Conservation (phyloP, 768 basidiomycete species). For the Arthromyces matolae region DNA sequence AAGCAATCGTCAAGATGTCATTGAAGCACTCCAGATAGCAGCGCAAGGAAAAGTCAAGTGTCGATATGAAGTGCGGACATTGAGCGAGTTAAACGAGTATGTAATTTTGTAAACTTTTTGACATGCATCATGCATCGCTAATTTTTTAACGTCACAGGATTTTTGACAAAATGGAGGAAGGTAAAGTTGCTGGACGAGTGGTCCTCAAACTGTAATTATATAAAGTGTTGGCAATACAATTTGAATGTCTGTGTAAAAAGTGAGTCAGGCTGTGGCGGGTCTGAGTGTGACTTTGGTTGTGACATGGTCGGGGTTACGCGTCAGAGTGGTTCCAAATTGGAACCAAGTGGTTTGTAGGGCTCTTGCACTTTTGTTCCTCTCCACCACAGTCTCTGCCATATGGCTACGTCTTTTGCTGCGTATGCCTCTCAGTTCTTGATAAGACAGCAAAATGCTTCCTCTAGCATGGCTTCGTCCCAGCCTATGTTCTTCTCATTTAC, state of each 20-base stretch:
- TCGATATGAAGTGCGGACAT: slow-evolving; percentile 39
- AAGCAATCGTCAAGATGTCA: slow-evolving; percentile 73
- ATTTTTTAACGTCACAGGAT: slow-evolving; percentile 16
- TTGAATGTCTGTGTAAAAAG: background rate
- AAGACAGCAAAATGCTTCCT: slow-evolving; percentile 43
- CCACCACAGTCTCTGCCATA: slow-evolving; percentile 23
- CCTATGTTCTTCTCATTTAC: slow-evolving; percentile 89
- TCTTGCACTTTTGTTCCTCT: slow-evolving; percentile 8
- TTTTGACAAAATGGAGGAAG: slow-evolving; percentile 25
- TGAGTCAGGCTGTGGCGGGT: background rate
- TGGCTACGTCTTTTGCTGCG: slow-evolving; percentile 72
- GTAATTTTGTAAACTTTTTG: slow-evolving; percentile 19
- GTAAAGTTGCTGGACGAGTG: slow-evolving; percentile 31
- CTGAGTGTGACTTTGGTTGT: slow-evolving; percentile 2
- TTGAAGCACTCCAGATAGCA: slow-evolving; percentile 76
- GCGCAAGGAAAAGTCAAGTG: slow-evolving; percentile 65
- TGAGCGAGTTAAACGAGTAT: slow-evolving; percentile 51
- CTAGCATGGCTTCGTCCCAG: slow-evolving; percentile 60
- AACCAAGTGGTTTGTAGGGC: slow-evolving; percentile 17
- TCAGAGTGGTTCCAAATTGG: slow-evolving; percentile 15
- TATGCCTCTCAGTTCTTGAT: slow-evolving; percentile 82
- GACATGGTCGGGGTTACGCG: slow-evolving; percentile 14
- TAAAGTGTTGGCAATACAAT: too few relatives aligned
- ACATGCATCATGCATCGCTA: background rate
- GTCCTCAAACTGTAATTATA: slow-evolving; percentile 23